Base-by-base conservation (phyloP, 768 basidiomycete genomes). In the Tylopilus balloui region DNA sequence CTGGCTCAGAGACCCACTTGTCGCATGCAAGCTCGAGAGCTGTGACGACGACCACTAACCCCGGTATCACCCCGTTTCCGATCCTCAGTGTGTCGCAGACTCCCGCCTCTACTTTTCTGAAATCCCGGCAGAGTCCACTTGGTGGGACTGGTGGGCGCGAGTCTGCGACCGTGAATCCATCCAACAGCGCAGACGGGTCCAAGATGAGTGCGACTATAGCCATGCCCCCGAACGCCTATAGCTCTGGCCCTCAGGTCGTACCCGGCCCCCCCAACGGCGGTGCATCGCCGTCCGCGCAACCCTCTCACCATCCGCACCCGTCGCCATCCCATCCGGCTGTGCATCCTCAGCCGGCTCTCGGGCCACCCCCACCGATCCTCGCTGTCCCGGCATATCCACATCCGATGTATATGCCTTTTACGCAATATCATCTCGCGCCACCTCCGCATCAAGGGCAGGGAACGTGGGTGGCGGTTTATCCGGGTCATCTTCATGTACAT, bases 401-500 rank as follows among this genome's bases (percentile, higher is more conserved):
- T 17, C 45, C 56, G 40, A 21, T 62, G 42, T 63, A 59, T 21
- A 38, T 64, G n/a, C 54, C 61, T 1, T 64, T 56, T 47, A 21
- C 56, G 31, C 56, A 41, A 27, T 63, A 64, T 37, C 53, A 42
- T 24, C 14, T 60, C 15, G 34, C 54, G 6, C 54, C 61, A 4
- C 41, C 50, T 40, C 57, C 41, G 31, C 58, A 47, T 19, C 52
- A 40, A 21, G 53, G 42, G 11, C 61, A 54, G 20, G 61, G 58
- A 8, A 20, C 57, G n/a, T 63, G 61, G 61, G n/a, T 62, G 31
- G 47, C 61, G 3, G 39, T 63, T 3, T 63, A 63, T 42, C 59
- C 59, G 1, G 50, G 31, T 9, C 60, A 21, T 15, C 60, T 55
- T 31, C 54, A 45, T 13, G 41, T 50, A 19, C 61, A 63, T 39